Base-by-base conservation (phyloP, 495 filamentous ascomycete genomes). In the Pyrenopolyporus hunteri region DNA sequence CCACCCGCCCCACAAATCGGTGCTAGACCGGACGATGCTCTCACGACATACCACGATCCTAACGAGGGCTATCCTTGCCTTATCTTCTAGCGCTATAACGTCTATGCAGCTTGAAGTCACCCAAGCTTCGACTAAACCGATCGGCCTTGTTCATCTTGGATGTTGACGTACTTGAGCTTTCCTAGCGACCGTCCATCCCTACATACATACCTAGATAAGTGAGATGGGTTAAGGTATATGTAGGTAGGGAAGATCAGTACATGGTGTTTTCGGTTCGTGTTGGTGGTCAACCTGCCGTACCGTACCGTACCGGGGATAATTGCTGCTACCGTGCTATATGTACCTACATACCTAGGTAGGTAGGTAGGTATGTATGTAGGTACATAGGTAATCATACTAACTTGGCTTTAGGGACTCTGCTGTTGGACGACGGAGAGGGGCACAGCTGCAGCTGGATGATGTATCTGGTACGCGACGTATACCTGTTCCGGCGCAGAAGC, bases 41-140 rank as follows among this genome's bases (percentile, higher is more conserved):
- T 60, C 56, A 57, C 40, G 50, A 51, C 57, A 60, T 47, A 57
- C 33, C 42, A 49, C 49, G 33, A 49, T 43, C 10, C 29, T 29
- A 51, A 40, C 14, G 35, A 40, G 35, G 42, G n/a, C 23, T 19
- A 60, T 56, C 63, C 63, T 53, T 66, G 51, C 40, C 32, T 57
- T 61, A 37, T 56, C 47, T 22, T 35, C 22, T 57, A 61, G 52
- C 39, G 42, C n/a, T 57, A 60, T 60, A 57, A 55, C 40, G 45
- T 25, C 46, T 28, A 66, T 61, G 63, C 63, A 66, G 57, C 40
- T 57, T 56, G 40, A 66, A 61, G 63, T 60, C 45, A 57, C 57
- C 46, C 55, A 65, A 59, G 23, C 13, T 35, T 59, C 19, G 55
- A 51, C 55, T 49, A 52, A 35, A 56, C 39, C 55, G 42, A 42